Base-by-base conservation (phyloP, 73 alveolate genomes). In the Paramecium sonneborni region DNA sequence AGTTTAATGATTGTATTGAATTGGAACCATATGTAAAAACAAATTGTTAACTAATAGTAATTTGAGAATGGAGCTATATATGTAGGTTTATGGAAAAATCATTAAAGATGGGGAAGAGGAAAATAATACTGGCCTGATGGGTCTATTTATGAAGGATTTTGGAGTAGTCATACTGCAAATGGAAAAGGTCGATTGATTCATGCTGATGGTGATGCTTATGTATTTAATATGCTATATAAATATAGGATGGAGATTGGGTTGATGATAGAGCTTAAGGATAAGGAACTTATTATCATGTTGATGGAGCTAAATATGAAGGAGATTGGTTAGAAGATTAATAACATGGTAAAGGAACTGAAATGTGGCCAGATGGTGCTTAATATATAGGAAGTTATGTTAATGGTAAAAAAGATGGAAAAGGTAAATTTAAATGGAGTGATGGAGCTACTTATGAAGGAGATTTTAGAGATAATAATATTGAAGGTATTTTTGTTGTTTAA, bases 391-490 rank as follows among this genome's bases (percentile, higher is more conserved):
- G 23, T 23, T 87, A 87, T 68, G 69, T 39, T 37, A 67, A 57
- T 26, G 93, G 93, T 5, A 87, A 87, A 46, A 87, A 68, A 14
- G 82, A 87, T 68, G 93, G 93, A 20, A 87, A 69, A 26, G 93
- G 89, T 15, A 39, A 67, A 57, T 87, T 68, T 41, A 87, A 79
- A 68, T 87, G 93, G 93, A 86, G 91, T 32, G 97, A 96, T 93
- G 95, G 96, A 72, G 92, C 96, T 6, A 82, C 94, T 85, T 96
- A 96, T 87, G 93, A 94, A 85, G 98, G 98, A 43, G 97, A 96
- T 84, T 93, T 95, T 41, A 92, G 85, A 85, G 90, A 86, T 32
- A 92, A 92, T 38, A 92, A 85, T 57, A 79, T 92, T n/a, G 93
- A 92, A 46, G 95, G 95, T 34, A 46, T 38, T 37, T 15, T n/a